A percentile compares a stretch with the other conserved stretches of the same genome.
phyloP scores from a whole-genome alignment of 139 green algal genomes.

The Trebouxia sp. region DNA sequence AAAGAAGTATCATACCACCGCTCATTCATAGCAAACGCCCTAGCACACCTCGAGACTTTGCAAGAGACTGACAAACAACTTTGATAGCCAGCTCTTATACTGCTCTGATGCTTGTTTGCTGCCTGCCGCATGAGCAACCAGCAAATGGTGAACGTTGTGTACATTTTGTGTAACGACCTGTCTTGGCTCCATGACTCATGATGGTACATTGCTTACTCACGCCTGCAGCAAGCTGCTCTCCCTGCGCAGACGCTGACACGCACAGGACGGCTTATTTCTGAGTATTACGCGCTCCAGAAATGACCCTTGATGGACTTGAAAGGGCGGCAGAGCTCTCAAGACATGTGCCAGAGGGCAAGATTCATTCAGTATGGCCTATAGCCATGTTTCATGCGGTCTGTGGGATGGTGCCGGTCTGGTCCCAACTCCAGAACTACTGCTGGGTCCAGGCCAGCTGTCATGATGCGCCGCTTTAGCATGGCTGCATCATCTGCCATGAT shows the following conservation, averaged over 20 bases:
- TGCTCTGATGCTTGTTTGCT: not conserved
- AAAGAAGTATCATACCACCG: not conserved
- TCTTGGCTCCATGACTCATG: not conserved
- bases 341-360: not conserved
- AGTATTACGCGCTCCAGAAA: too few species aligned
- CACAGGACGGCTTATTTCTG: too few species aligned
- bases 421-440: constrained; percentile 6
- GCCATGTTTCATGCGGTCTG: constrained; percentile 18
- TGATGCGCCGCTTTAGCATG: not conserved
- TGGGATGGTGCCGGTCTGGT: constrained; percentile 18
- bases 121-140: not conserved
- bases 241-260: too few species aligned
- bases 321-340: too few species aligned
- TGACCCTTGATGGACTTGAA: too few species aligned
- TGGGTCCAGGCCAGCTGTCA: not conserved
- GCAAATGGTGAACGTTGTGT: not conserved
- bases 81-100: too few species aligned
- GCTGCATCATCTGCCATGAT: not conserved
- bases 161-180: too few species aligned
- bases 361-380: constrained; percentile 35
- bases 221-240: not conserved
- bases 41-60: too few species aligned
- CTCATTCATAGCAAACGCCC: too few species aligned
- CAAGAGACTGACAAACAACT: too few species aligned
- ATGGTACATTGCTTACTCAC: not conserved